Percentiles rank a stretch among this genome's conserved stretches.
phyloP scores from a whole-genome alignment of 306 rosid genomes.

The Glycine latifolia region DNA sequence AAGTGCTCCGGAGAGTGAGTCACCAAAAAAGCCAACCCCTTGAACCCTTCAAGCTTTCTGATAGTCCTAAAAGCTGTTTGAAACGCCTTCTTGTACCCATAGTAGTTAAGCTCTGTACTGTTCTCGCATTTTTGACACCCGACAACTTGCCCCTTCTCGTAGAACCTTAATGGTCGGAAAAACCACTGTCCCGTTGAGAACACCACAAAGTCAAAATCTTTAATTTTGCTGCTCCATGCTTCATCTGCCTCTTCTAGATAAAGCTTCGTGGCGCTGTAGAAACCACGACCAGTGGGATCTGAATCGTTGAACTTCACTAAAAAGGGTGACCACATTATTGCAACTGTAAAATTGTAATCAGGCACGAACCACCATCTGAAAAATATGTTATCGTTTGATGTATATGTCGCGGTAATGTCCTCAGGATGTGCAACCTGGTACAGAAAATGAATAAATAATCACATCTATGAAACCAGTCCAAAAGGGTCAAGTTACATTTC shows the following conservation, averaged over 20 bases:
- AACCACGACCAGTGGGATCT: conserved; percentile 48
- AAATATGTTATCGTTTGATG: conserved; percentile 31
- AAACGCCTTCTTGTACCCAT: conserved; percentile 69
- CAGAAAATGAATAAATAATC: background rate
- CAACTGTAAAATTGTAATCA: conserved; percentile 69
- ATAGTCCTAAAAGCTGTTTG: conserved; percentile 58
- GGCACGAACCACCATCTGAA: conserved; percentile 61
- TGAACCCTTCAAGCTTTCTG: conserved; percentile 50
- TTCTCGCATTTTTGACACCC: conserved; percentile 61
- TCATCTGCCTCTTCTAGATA: conserved; percentile 65
- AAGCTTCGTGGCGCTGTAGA: conserved; percentile 56
- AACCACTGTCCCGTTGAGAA: conserved; percentile 89
- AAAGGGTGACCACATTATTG: conserved; percentile 72
- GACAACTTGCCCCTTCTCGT: conserved; percentile 57
- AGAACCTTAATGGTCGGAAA: conserved; percentile 58
- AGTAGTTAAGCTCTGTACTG: conserved; percentile 43
- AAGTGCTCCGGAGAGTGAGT: conserved; percentile 79
- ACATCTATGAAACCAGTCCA: background rate
- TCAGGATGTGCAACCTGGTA: conserved; percentile 62
- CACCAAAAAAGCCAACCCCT: conserved; percentile 73
- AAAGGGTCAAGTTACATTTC: background rate
- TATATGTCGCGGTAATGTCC: conserved; percentile 52
- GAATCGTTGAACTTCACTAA: conserved; percentile 57
- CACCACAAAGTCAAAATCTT: conserved; percentile 65
- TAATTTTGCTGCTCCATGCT: conserved; percentile 55